Percentiles rank a stretch among this genome's conserved stretches.
Evolutionary conservation across 257 asterid species (phyloP).

Genomic region (Henckelia pumila): DNA sequence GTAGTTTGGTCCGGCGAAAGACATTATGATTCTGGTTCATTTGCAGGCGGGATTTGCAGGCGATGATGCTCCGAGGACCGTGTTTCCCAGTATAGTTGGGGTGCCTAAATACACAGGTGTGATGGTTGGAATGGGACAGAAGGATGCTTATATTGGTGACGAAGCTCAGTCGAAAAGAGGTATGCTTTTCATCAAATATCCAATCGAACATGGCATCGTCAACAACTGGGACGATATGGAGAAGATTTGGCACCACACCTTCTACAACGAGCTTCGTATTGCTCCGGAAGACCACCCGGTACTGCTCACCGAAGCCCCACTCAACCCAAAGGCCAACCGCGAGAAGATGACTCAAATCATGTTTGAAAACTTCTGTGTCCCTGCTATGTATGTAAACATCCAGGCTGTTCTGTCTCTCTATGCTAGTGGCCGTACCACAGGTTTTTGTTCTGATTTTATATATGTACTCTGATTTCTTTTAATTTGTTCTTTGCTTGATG

Average conservation of each 20-base stretch:
- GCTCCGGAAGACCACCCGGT: slow-evolving; percentile 50
- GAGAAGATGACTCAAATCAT: slow-evolving; percentile 51
- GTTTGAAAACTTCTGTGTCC: slow-evolving; percentile 46
- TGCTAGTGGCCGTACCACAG: slow-evolving; percentile 55
- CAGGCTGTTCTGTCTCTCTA: slow-evolving; percentile 52
- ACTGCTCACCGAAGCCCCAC: slow-evolving; percentile 48
- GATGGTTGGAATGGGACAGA: slow-evolving; percentile 45
- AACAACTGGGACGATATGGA: slow-evolving; percentile 57
- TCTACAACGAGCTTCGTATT: slow-evolving; percentile 45
- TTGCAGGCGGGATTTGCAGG: slow-evolving; percentile 55
- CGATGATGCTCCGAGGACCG: slow-evolving; percentile 50
- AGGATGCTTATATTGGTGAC: slow-evolving; percentile 38
- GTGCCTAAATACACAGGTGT: slow-evolving; percentile 40
- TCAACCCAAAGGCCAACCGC: slow-evolving; percentile 44
- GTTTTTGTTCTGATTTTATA: slow-evolving; percentile 23
- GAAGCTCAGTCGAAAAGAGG: slow-evolving; percentile 47
- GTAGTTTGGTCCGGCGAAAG: no score
- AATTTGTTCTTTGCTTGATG: not conserved
- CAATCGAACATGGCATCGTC: slow-evolving; percentile 49
- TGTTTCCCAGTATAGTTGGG: slow-evolving; percentile 44
- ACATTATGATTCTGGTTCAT: no score
- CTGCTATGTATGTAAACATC: slow-evolving; percentile 52
- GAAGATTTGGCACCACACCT: slow-evolving; percentile 51
- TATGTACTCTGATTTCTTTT: no score
- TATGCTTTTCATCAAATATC: slow-evolving; percentile 39